A percentile compares a stretch with the other conserved stretches of the same genome.
Conservation (phyloP, 495 filamentous ascomycete genomes). For the Aspergillus panamensis region DNA sequence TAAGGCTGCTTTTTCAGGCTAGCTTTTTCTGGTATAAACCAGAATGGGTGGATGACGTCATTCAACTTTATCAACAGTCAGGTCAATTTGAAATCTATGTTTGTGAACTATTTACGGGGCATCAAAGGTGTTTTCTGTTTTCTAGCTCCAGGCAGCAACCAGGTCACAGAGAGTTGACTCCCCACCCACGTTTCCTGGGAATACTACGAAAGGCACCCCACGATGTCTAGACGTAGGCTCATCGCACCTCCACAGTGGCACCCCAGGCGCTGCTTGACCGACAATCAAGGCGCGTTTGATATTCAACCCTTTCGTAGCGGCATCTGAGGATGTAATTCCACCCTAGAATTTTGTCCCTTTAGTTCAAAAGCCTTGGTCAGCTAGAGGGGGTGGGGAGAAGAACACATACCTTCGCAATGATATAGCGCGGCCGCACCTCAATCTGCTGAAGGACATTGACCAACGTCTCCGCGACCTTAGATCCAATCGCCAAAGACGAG, state of each 20-base stretch:
- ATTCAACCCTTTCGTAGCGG: conserved; percentile 50
- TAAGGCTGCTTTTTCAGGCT: too few species aligned
- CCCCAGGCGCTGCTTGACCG: conserved; percentile 52
- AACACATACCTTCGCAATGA: conserved; percentile 49
- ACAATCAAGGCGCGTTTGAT: conserved; percentile 51
- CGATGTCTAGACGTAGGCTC: conserved; percentile 44
- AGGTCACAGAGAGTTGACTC: conserved; percentile 44
- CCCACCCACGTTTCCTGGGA: conserved; percentile 55
- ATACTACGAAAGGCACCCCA: conserved; percentile 51
- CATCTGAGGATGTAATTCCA: conserved; percentile 53
- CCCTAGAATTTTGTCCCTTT: conserved; percentile 28
- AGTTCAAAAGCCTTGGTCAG: neutral
- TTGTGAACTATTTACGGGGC: too few species aligned
- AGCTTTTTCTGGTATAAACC: too few species aligned
- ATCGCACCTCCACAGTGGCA: conserved; percentile 54
- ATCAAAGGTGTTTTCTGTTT: too few species aligned
- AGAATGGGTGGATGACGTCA: too few species aligned
- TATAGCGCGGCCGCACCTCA: conserved; percentile 45
- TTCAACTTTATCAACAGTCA: too few species aligned
- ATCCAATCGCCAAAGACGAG: conserved; percentile 44
- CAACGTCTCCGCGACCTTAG: conserved; percentile 43
- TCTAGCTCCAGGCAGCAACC: conserved; percentile 37
- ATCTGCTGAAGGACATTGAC: conserved; percentile 42
- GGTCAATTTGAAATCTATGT: too few species aligned
- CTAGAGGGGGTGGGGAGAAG: neutral